Evolutionary conservation across 805 yeast species (phyloP).

Genomic region (Wickerhamomyces hampshirensis): DNA sequence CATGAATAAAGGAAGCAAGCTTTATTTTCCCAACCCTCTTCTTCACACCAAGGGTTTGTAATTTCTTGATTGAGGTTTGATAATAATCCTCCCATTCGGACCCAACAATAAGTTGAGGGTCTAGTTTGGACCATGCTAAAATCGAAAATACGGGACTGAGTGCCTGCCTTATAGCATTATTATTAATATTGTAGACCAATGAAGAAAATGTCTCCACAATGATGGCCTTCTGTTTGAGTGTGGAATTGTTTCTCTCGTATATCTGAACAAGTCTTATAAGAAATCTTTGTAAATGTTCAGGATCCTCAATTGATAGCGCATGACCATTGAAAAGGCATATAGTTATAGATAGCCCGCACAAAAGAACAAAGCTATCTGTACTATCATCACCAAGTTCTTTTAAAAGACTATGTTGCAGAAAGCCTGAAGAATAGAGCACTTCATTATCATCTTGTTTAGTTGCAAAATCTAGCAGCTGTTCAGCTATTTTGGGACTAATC

Average conservation of each 20-base stretch:
- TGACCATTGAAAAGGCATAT: conserved; percentile 1
- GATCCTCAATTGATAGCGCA: conserved; percentile 1
- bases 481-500: not conserved
- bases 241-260: conserved; percentile 7
- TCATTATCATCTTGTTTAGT: not conserved
- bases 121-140: conserved; percentile 11
- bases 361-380: conserved; percentile 10
- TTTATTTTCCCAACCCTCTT: conserved; percentile 3
- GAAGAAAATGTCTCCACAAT: conserved; percentile 5
- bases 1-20: conserved; percentile 3
- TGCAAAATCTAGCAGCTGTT: not conserved
- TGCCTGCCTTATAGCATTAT: conserved; percentile 1
- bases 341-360: not conserved
- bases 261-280: conserved; percentile 16
- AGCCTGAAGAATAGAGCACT: not conserved
- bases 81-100: conserved; percentile 3
- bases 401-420: conserved; percentile 3
- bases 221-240: not conserved
- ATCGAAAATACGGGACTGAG: conserved; percentile 19
- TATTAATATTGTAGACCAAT: conserved; percentile 1
- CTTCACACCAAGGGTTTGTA: conserved; percentile 2
- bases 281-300: conserved; percentile 5
- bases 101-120: conserved; percentile 1
- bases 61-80: conserved; percentile 1
- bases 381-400: not conserved